phyloP scores from a whole-genome alignment of 352 stramenopile genomes.

The Phytophthora ohioensis region DNA sequence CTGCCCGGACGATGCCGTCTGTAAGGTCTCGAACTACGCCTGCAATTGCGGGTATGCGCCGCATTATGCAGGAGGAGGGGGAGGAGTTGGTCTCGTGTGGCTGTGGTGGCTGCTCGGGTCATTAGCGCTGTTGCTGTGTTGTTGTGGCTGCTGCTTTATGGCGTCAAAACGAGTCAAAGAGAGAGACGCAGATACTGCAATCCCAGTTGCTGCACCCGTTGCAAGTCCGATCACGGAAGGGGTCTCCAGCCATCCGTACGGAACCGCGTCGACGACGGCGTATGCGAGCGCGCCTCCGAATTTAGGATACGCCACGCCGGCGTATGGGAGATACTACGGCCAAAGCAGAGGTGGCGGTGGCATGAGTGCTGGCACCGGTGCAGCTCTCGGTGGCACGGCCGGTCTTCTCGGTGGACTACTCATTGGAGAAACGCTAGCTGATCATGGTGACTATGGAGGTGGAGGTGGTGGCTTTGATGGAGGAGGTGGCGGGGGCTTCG shows the following conservation, averaged over 20 bases:
- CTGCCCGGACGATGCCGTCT: constrained; percentile 51
- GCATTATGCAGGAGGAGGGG: constrained; percentile 5
- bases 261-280: constrained; percentile 9
- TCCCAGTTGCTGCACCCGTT: constrained; percentile 34
- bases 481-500: constrained; percentile 37
- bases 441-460: constrained; percentile 33
- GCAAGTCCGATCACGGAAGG: constrained; percentile 9
- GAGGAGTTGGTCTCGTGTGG: constrained; percentile 38
- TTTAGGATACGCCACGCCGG: constrained; percentile 31
- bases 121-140: constrained; percentile 37
- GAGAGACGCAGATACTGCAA: background rate
- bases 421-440: constrained; percentile 49
- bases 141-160: constrained; percentile 39
- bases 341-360: constrained; percentile 32
- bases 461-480: constrained; percentile 36
- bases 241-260: constrained; percentile 13
- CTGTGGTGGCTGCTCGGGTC: constrained; percentile 57
- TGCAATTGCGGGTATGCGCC: constrained; percentile 49
- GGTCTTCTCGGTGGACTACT: constrained; percentile 56
- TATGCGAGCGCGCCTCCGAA: constrained; percentile 23
- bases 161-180: constrained; percentile 21
- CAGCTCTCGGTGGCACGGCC: constrained; percentile 53
- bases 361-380: constrained; percentile 58
- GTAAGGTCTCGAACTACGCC: constrained; percentile 59
- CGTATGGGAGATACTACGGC: constrained; percentile 31